A percentile compares a stretch with the other conserved stretches of the same genome.
Evolutionary conservation across 441 rosid species (phyloP).

Genomic region (Raphanus hybrid): DNA sequence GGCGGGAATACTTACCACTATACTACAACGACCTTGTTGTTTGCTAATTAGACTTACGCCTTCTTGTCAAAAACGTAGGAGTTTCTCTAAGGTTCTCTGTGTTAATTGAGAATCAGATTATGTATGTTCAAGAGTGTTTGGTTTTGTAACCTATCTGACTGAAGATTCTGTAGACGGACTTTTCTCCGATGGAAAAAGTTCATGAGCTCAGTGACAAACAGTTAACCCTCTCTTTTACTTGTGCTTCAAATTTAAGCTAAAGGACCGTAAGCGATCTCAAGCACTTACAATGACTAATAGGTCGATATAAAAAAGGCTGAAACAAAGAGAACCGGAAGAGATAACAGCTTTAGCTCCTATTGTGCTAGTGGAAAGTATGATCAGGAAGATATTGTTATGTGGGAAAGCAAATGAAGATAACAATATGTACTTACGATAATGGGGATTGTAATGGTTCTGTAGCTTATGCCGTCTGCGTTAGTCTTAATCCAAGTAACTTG

Average conservation of each 20-base stretch:
- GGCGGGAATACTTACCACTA: conserved; percentile 96
- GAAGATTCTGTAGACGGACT: conserved; percentile 51
- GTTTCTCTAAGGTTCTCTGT: too few species aligned
- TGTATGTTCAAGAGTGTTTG: conserved; percentile 50
- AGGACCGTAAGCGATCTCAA: conserved; percentile 12
- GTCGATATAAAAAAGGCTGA: conserved; percentile 56
- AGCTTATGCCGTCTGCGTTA: conserved; percentile 18
- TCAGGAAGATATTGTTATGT: conserved; percentile 44
- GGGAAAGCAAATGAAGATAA: conserved; percentile 53
- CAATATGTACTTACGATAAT: conserved; percentile 44
- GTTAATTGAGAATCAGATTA: neutral
- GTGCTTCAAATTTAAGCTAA: conserved; percentile 9
- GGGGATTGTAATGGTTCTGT: conserved; percentile 50
- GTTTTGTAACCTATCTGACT: conserved; percentile 52
- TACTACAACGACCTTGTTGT: conserved; percentile 43
- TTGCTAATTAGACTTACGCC: neutral
- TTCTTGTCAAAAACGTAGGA: too few species aligned
- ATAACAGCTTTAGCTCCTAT: conserved; percentile 38
- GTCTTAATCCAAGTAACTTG: neutral
- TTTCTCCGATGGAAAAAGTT: conserved; percentile 44
- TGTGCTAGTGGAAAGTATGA: conserved; percentile 40
- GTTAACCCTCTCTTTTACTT: conserved; percentile 29
- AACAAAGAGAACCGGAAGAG: conserved; percentile 53
- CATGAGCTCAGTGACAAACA: conserved; percentile 55
- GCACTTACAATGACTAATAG: conserved; percentile 33